These are phyloP conservation scores for Cicer judaicum DNA, from an alignment of 306 rosid species.

Conservation along the genomic window DNA sequence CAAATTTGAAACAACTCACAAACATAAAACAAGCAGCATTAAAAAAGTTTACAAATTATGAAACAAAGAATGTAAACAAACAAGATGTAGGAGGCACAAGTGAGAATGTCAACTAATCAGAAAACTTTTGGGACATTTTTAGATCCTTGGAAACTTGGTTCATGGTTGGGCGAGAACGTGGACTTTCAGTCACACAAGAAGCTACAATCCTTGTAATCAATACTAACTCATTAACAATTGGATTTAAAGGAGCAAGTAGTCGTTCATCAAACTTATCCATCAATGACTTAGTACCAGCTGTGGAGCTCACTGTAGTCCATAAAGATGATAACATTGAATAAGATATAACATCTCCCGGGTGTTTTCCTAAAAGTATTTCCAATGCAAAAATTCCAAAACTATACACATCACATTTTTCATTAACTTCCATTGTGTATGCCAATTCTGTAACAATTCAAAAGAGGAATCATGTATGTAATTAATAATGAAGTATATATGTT, in stretches of 20 bases:
- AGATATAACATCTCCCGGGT: background rate
- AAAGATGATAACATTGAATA: background rate
- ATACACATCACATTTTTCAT: constrained; percentile 38
- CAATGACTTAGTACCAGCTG: background rate
- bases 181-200: constrained; percentile 13
- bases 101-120: too few relatives aligned
- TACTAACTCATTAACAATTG: background rate
- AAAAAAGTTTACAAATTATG: too few relatives aligned
- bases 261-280: constrained; percentile 24
- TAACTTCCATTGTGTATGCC: constrained; percentile 22
- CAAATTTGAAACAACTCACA: too few relatives aligned
- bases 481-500: too few relatives aligned
- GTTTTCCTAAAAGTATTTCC: constrained; percentile 40
- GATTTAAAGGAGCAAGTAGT: background rate
- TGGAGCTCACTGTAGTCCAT: background rate
- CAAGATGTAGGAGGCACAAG: too few relatives aligned
- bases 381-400: constrained; percentile 34
- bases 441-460: background rate
- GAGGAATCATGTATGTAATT: too few relatives aligned
- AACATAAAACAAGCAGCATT: too few relatives aligned
- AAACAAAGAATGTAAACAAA: too few relatives aligned
- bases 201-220: background rate
- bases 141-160: background rate
- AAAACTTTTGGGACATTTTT: background rate
- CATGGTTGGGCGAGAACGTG: constrained; percentile 39